Conservation (phyloP, 306 rosid genomes). For the Casuarina cunninghamiana region DNA sequence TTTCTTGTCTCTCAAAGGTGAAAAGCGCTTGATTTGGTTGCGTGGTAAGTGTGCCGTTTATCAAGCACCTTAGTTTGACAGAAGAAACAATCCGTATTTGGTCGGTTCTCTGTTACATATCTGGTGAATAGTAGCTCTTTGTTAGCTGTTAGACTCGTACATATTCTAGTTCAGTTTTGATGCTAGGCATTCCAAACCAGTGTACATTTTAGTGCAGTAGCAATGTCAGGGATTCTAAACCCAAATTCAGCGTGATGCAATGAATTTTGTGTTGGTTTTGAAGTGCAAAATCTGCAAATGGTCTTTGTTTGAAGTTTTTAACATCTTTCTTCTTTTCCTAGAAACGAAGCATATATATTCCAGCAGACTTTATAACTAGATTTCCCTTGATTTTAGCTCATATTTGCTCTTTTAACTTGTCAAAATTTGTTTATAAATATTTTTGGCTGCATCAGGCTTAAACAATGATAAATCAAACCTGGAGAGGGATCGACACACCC, state of each 20-base stretch:
- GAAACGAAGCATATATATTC: not conserved
- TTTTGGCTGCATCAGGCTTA: too few species aligned
- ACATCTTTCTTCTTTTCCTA: not conserved
- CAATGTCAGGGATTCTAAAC: not conserved
- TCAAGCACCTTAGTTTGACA: constrained; percentile 29
- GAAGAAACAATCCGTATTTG: not conserved
- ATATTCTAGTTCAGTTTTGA: not conserved
- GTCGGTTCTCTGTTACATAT: constrained; percentile 1
- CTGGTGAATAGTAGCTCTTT: not conserved
- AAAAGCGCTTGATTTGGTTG: constrained; percentile 69
- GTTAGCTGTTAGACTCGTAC: not conserved
- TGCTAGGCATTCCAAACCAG: not conserved
- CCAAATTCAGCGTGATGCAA: not conserved
- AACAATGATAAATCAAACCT: too few species aligned
- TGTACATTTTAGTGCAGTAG: not conserved
- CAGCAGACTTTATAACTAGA: not conserved
- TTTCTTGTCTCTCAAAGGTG: constrained; percentile 65
- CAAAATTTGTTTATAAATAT: too few species aligned
- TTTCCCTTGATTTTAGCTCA: not conserved
- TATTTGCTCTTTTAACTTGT: not conserved
- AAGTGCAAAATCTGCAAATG: not conserved
- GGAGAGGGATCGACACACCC: too few species aligned
- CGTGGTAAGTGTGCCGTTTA: constrained; percentile 44
- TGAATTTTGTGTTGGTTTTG: not conserved
- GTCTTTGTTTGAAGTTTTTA: not conserved